Percentiles rank a stretch among this genome's conserved stretches.
Conservation (phyloP, 2,329 filamentous ascomycete species). For the Parastagonospora avenae region DNA sequence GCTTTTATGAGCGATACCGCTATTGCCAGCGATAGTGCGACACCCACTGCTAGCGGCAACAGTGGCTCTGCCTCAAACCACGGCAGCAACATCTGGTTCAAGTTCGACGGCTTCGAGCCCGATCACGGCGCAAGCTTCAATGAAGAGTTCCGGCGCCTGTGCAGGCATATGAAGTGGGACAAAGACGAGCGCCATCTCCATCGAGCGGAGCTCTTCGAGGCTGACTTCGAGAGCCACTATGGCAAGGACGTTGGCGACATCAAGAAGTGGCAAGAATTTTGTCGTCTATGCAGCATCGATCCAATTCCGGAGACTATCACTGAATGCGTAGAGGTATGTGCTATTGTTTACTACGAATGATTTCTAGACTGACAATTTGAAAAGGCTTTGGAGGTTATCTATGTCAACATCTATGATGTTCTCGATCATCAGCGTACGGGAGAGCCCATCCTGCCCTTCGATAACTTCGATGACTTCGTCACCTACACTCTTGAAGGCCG, state of each 20-base stretch:
- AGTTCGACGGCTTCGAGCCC: not conserved
- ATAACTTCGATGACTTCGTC: no score
- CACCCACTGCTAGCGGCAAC: not conserved
- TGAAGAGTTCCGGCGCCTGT: constrained; percentile 17
- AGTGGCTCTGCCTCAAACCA: not conserved
- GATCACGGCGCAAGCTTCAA: constrained; percentile 8
- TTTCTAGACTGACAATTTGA: no score
- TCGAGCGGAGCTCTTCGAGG: constrained; percentile 6
- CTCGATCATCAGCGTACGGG: no score
- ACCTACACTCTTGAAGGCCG: no score
- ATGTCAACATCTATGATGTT: no score
- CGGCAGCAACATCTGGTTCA: not conserved
- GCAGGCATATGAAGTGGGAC: constrained; percentile 11
- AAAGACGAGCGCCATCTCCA: not conserved
- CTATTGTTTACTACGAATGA: no score
- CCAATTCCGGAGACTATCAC: constrained; percentile 3
- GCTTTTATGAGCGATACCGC: not conserved
- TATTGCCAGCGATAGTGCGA: no score
- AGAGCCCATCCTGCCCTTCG: no score
- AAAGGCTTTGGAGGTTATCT: no score
- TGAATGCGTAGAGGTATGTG: constrained; percentile 3
- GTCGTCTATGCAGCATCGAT: constrained; percentile 8
- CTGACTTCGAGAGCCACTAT: constrained; percentile 10
- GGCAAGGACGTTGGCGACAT: constrained; percentile 8
- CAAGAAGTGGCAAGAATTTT: constrained; percentile 11